These are phyloP conservation scores for Reticulascus tulasneorum DNA, from an alignment of 2,329 filamentous ascomycete genomes.

Conservation along the genomic window DNA sequence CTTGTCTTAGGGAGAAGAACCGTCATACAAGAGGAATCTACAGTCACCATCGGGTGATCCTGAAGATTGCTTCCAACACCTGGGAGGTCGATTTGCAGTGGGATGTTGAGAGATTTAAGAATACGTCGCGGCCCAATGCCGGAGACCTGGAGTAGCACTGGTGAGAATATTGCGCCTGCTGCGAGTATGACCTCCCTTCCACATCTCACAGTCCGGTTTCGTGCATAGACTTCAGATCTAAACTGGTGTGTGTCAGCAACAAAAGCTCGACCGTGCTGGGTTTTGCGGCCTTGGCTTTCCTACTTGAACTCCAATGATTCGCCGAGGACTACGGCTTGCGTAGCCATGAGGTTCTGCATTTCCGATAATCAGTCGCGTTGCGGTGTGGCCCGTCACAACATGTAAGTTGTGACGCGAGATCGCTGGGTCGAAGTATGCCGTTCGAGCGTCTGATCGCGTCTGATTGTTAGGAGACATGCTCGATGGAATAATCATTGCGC, in stretches of 20 bases:
- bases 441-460: constrained; percentile 34
- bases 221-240: neutral
- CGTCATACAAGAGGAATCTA: constrained; percentile 20
- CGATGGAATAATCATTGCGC: constrained; percentile 31
- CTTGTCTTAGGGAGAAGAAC: neutral
- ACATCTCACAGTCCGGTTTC: constrained; percentile 9
- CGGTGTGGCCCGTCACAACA: constrained; percentile 32
- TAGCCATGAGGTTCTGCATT: constrained; percentile 8
- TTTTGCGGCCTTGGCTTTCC: constrained; percentile 2
- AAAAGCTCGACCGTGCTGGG: too few relatives aligned
- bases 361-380: constrained; percentile 29
- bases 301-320: constrained; percentile 34
- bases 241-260: constrained; percentile 3
- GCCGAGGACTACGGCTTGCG: constrained; percentile 2
- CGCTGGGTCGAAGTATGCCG: constrained; percentile 34
- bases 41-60: constrained; percentile 25
- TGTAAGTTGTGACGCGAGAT: constrained; percentile 33
- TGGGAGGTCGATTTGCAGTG: constrained; percentile 24
- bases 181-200: constrained; percentile 38
- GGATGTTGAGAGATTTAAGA: constrained; percentile 21
- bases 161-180: constrained; percentile 37
- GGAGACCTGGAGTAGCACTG: constrained; percentile 39
- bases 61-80: constrained; percentile 28
- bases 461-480: constrained; percentile 34
- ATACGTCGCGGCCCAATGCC: constrained; percentile 26